These are phyloP conservation scores for Ambrosia trifida DNA, from an alignment of 129 eudicot genomes.

Conservation along the genomic window DNA sequence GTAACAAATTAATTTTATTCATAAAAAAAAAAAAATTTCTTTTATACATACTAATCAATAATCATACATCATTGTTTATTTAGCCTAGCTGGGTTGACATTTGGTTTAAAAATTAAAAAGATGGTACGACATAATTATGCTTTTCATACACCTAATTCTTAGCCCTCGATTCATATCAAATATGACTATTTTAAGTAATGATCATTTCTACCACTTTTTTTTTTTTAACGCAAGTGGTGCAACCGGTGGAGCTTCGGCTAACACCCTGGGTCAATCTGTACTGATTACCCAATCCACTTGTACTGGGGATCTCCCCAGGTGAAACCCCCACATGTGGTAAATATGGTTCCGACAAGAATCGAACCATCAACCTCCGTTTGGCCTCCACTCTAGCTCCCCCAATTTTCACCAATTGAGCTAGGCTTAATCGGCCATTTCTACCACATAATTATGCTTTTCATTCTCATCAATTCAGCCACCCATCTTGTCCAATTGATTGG, in stretches of 20 bases:
- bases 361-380: too few species aligned
- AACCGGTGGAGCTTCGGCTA: too few species aligned
- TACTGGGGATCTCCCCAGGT: too few species aligned
- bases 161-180: not conserved
- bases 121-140: too few species aligned
- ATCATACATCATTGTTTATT: not conserved
- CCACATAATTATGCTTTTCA: not conserved
- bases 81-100: slow-evolving; percentile 1
- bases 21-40: not conserved
- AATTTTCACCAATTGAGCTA: too few species aligned
- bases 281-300: too few species aligned
- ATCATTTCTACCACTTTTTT: slow-evolving; percentile 1
- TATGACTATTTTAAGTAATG: not conserved
- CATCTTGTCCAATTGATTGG: slow-evolving; percentile 17
- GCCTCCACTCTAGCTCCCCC: too few species aligned
- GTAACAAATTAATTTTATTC: not conserved
- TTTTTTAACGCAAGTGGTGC: too few species aligned
- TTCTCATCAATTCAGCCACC: not conserved
- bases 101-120: not conserved
- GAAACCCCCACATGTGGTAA: too few species aligned
- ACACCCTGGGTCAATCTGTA: too few species aligned
- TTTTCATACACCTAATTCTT: slow-evolving; percentile 1
- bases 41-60: not conserved
- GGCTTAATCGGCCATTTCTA: too few species aligned
- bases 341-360: too few species aligned